phyloP scores from a whole-genome alignment of 192 early-diverging fungal genomes.

The Phlyctochytrium arcticum region DNA sequence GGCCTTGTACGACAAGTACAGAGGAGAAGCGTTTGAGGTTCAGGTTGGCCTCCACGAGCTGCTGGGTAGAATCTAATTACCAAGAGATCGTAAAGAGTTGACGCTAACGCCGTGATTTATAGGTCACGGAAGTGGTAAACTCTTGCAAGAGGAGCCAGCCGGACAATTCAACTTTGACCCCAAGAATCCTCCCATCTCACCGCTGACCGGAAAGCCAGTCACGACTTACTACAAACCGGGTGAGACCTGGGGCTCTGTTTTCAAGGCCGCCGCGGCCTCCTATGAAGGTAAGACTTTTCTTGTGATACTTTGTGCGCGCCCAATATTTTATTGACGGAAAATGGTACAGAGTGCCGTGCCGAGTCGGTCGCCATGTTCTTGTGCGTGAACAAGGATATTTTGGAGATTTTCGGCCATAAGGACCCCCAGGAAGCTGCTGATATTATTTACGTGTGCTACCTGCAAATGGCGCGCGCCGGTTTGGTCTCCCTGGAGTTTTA shows the following conservation, averaged over 20 bases:
- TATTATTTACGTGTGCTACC: slow-evolving; percentile 44
- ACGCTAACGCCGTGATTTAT: not conserved
- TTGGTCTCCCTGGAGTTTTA: slow-evolving; percentile 51
- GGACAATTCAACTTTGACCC: slow-evolving; percentile 56
- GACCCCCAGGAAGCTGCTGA: slow-evolving; percentile 42
- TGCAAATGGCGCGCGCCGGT: slow-evolving; percentile 60
- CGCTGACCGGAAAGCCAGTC: slow-evolving; percentile 44
- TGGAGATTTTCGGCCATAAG: slow-evolving; percentile 47
- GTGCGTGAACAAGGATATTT: slow-evolving; percentile 38
- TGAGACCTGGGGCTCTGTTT: slow-evolving; percentile 56
- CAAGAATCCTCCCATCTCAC: slow-evolving; percentile 33
- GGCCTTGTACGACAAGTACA: slow-evolving; percentile 37
- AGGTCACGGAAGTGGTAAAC: slow-evolving; percentile 61
- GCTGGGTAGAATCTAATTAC: slow-evolving; percentile 30
- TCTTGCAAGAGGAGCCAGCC: slow-evolving; percentile 45
- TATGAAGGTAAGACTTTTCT: slow-evolving; percentile 25
- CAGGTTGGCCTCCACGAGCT: slow-evolving; percentile 61
- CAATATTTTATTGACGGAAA: no score
- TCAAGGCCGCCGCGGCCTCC: slow-evolving; percentile 39
- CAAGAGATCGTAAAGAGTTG: no score
- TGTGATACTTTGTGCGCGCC: no score
- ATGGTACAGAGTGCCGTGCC: slow-evolving; percentile 56
- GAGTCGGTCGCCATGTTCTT: slow-evolving; percentile 52
- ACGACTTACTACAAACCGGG: slow-evolving; percentile 53
- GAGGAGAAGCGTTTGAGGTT: slow-evolving; percentile 48